These are phyloP conservation scores for Ophiostoma sp. DNA, from an alignment of 2,329 filamentous ascomycete species.

Conservation along the genomic window DNA sequence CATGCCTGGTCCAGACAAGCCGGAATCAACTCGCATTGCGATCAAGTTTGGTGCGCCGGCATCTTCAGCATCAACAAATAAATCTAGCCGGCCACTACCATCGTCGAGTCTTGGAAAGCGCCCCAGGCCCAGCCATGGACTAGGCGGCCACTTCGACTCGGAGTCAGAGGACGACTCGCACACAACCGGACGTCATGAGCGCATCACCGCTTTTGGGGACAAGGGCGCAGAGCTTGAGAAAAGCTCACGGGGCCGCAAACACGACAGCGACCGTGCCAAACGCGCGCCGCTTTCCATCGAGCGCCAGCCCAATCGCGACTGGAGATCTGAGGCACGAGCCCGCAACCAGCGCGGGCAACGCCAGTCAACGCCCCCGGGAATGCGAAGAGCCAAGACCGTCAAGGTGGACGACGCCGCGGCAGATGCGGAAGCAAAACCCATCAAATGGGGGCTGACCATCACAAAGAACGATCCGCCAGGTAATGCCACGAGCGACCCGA, in stretches of 20 bases:
- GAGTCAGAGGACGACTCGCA: conserved; percentile 33
- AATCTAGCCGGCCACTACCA: conserved; percentile 31
- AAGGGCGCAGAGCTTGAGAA: conserved; percentile 29
- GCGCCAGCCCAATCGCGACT: conserved; percentile 30
- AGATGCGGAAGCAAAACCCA: conserved; percentile 34
- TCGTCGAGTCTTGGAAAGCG: conserved; percentile 47
- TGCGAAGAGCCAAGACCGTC: neutral
- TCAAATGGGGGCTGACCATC: conserved; percentile 37
- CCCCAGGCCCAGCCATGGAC: conserved; percentile 37
- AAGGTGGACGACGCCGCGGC: conserved; percentile 28
- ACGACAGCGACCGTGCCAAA: conserved; percentile 20
- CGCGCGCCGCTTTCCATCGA: conserved; percentile 30
- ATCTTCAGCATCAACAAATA: conserved; percentile 27
- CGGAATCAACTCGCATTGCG: conserved; percentile 40
- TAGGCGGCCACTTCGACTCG: conserved; percentile 41
- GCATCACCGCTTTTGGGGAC: conserved; percentile 33
- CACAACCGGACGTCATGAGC: conserved; percentile 29
- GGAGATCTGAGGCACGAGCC: conserved; percentile 32
- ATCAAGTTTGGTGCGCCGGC: conserved; percentile 41
- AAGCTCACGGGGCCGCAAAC: conserved; percentile 21
- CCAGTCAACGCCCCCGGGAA: conserved; percentile 1
- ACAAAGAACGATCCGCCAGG: conserved; percentile 29
- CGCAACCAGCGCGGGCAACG: conserved; percentile 23
- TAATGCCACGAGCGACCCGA: neutral
- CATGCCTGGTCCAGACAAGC: conserved; percentile 38